A percentile compares a stretch with the other conserved stretches of the same genome.
Conservation (phyloP, 441 rosid species). For the Brassica balearica region DNA sequence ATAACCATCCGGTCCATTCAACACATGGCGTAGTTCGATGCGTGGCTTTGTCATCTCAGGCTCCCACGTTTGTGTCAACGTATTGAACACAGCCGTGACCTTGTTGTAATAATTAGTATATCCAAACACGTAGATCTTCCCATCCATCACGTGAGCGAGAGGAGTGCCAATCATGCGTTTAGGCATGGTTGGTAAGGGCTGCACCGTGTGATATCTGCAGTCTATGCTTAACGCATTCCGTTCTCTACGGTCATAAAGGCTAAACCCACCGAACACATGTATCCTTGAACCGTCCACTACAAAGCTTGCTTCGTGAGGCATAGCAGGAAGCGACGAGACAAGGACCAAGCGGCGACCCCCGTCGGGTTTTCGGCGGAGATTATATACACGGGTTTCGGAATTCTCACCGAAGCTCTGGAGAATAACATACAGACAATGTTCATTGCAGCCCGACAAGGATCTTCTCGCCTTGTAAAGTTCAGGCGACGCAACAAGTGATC, state of each 20-base stretch:
- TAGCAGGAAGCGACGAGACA: background rate
- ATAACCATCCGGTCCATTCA: background rate
- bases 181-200: background rate
- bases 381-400: background rate
- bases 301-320: background rate
- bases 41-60: background rate
- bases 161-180: background rate
- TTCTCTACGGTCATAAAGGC: background rate
- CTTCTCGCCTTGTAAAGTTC: background rate
- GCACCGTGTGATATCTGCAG: background rate
- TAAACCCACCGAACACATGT: background rate
- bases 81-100: slow-evolving; percentile 1
- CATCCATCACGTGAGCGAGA: background rate
- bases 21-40: background rate
- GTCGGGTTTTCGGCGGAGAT: background rate
- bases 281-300: background rate
- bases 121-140: background rate
- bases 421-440: background rate
- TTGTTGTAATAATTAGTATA: background rate
- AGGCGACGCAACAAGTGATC: background rate
- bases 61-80: background rate
- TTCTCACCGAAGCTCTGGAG: background rate
- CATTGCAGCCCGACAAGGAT: background rate
- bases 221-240: background rate
- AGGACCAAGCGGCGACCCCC: background rate